Conservation (phyloP, 108 stramenopile species). For the Pseudonitzschia multistriata region DNA sequence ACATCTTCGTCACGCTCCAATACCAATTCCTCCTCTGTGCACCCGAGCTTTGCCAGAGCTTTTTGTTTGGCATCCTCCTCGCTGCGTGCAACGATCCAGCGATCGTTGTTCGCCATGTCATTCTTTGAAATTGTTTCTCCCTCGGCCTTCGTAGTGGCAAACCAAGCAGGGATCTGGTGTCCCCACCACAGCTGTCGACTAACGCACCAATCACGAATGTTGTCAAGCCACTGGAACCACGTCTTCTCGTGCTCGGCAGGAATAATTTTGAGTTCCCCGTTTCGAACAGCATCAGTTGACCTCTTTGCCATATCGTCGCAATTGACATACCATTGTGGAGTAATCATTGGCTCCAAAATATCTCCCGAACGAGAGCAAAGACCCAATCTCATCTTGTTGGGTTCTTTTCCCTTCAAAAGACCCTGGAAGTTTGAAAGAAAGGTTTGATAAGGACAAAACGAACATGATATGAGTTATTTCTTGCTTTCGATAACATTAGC, state of each 20-base stretch:
- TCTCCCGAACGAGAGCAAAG: slow-evolving; percentile 97
- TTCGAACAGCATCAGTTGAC: slow-evolving; percentile 91
- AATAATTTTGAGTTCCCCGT: slow-evolving; percentile 91
- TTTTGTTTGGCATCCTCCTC: slow-evolving; percentile 87
- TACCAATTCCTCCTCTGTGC: slow-evolving; percentile 68
- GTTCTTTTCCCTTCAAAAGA: slow-evolving; percentile 91
- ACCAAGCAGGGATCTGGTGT: slow-evolving; percentile 99
- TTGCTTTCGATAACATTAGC: background rate
- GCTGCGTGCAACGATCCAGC: slow-evolving; percentile 95
- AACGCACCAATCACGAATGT: slow-evolving; percentile 98
- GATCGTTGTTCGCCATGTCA: slow-evolving; percentile 84
- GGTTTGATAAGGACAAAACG: background rate
- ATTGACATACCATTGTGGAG: slow-evolving; percentile 99
- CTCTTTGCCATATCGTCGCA: slow-evolving; percentile 94
- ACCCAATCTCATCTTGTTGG: slow-evolving; percentile 96
- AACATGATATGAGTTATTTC: background rate
- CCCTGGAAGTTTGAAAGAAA: slow-evolving; percentile 41
- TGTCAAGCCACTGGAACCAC: slow-evolving; percentile 97
- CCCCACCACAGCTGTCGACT: slow-evolving; percentile 99
- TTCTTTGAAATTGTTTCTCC: slow-evolving; percentile 56
- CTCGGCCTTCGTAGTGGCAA: slow-evolving; percentile 74
- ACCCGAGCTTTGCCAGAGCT: slow-evolving; percentile 81
- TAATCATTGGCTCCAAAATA: slow-evolving; percentile 98
- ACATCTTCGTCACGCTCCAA: slow-evolving; percentile 97
- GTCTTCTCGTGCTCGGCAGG: slow-evolving; percentile 93